Base-by-base conservation (phyloP, 2,329 filamentous ascomycete species). In the Ceratocystis diversiconidia region DNA sequence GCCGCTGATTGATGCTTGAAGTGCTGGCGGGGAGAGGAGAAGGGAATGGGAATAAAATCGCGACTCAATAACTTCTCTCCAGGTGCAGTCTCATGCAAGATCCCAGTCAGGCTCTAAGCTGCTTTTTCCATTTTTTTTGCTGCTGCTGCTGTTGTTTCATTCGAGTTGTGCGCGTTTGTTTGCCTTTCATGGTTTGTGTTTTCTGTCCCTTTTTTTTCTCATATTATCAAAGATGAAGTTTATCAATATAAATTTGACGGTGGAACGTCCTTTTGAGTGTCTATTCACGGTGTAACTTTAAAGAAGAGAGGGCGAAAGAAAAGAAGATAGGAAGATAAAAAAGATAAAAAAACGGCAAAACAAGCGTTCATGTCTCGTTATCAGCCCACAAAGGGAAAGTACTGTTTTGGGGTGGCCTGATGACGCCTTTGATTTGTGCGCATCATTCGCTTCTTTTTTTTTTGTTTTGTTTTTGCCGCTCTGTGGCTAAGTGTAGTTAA, bases 1-100 rank as follows among this genome's bases (percentile, higher is more conserved):
- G 75, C 84, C 84, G 75, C 75, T 85, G 70, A 83, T 85, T 73
- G 83, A 85, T 71, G 80, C 82, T 73, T 85, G 73, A 41, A 75
- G 55, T 50, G 41, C n/a, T 43, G 22, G 30, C 41, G 8, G 48
- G 50, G 28, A 22, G 25, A 60, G 32, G 41, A 19, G 41, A 55
- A 28, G 55, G 30, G 30, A 59, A 28, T 41, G 36, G 36, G 36
- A 22, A 60, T 30, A 22, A 8, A 30, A 30, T 19, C 55, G 22
- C 32, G 50, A 59, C 12, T 12, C 32, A 30, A 5, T 1, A 22
- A 28, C 32, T 28, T 52, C 22, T 19, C 48, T 10, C 48, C 19
- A 28, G 22, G 36, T 12, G 10, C 48, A n/a, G 55, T 59, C 28
- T 59, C 55, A 17, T 36, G 32, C 28, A 25, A 22, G 22, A 52